These are phyloP conservation scores for Pezicula rhizophila DNA, from an alignment of 2,329 filamentous ascomycete species.

Conservation along the genomic window DNA sequence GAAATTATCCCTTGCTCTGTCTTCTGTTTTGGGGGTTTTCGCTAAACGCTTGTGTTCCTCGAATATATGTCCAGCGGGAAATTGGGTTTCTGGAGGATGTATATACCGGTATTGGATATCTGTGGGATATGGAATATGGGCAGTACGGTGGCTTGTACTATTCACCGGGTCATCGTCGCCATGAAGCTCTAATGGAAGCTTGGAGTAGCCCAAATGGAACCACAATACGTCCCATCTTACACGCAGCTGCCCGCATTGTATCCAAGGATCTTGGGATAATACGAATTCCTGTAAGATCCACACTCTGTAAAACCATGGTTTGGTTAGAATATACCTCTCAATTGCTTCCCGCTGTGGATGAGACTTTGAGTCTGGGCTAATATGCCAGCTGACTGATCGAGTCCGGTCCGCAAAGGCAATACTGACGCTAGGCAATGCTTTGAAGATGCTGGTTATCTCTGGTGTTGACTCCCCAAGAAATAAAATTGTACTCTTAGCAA, in stretches of 20 bases:
- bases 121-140: no score
- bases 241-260: conserved; percentile 2
- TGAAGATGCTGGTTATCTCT: not conserved
- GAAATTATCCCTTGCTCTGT: not conserved
- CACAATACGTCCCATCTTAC: conserved; percentile 3
- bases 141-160: no score
- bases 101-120: no score
- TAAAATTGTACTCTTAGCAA: conserved; percentile 5
- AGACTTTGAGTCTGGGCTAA: not conserved
- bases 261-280: conserved; percentile 4
- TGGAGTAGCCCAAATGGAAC: no score
- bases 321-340: not conserved
- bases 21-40: not conserved
- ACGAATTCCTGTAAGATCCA: conserved; percentile 9
- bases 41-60: no score
- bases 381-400: not conserved
- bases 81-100: no score
- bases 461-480: not conserved
- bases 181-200: no score
- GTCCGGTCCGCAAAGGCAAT: not conserved
- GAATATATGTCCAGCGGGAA: no score
- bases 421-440: no score
- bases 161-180: no score
- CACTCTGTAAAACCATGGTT: conserved; percentile 4
- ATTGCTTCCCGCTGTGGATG: not conserved